These are phyloP conservation scores for Aspergillus puulaauensis DNA, from an alignment of 2,329 filamentous ascomycete genomes.

Conservation along the genomic window DNA sequence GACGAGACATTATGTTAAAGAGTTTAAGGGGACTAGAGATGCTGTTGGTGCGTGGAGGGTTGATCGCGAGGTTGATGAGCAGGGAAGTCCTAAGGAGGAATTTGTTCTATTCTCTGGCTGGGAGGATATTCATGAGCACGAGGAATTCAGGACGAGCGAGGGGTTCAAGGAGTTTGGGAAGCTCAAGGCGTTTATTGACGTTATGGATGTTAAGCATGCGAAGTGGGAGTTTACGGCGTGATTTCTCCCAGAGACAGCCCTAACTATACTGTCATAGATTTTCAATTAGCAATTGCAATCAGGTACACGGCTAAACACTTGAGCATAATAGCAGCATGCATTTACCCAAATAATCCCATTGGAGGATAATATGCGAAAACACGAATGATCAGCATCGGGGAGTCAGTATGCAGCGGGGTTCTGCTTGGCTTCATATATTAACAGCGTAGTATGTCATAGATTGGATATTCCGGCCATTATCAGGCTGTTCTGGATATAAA, in stretches of 20 bases:
- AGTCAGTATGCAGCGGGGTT: too few species aligned
- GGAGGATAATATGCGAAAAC: not conserved
- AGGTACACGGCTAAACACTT: too few species aligned
- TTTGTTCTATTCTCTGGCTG: conserved; percentile 45
- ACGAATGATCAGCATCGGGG: not conserved
- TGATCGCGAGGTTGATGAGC: conserved; percentile 22
- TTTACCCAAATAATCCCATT: not conserved
- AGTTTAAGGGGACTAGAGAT: conserved; percentile 26
- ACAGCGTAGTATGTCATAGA: too few species aligned
- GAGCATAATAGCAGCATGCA: not conserved
- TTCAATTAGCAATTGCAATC: too few species aligned
- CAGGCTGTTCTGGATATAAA: too few species aligned
- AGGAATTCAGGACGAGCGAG: conserved; percentile 21
- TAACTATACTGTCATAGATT: too few species aligned
- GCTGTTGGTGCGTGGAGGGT: conserved; percentile 42
- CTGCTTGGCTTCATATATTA: too few species aligned
- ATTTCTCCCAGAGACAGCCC: not conserved
- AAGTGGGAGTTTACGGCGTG: not conserved
- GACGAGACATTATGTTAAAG: conserved; percentile 26
- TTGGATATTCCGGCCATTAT: too few species aligned
- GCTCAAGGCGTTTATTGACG: conserved; percentile 23
- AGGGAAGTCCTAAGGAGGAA: conserved; percentile 25
- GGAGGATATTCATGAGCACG: conserved; percentile 37
- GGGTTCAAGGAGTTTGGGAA: conserved; percentile 20
- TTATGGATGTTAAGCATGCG: conserved; percentile 30